Evolutionary conservation across 1,139 yeast species (phyloP).

Genomic region (Candida neerlandica): DNA sequence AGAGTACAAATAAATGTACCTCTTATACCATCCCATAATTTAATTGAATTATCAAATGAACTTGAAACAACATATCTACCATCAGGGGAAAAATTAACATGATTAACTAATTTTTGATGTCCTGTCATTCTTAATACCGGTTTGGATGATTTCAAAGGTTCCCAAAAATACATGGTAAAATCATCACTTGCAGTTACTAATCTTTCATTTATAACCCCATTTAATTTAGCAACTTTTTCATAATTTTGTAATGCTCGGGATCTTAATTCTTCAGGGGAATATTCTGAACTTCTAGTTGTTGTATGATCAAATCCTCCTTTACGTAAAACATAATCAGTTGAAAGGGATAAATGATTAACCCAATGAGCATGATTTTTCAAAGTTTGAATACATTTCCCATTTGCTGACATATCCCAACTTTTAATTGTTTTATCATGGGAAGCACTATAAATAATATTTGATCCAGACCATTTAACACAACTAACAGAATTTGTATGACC

Average conservation of each 20-base stretch:
- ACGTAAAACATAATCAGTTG: slow-evolving; percentile 86
- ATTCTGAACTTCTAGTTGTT: slow-evolving; percentile 21
- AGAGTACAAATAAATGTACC: slow-evolving; percentile 90
- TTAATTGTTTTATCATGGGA: slow-evolving; percentile 95
- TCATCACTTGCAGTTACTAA: slow-evolving; percentile 96
- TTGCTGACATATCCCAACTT: slow-evolving; percentile 81
- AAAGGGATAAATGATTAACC: slow-evolving; percentile 91
- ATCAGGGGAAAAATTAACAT: slow-evolving; percentile 94
- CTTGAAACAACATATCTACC: slow-evolving; percentile 90
- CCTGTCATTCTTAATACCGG: slow-evolving; percentile 96
- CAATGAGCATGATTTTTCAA: slow-evolving; percentile 94
- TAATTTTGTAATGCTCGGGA: slow-evolving; percentile 52
- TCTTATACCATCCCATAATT: slow-evolving; percentile 93
- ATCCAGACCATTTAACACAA: slow-evolving; percentile 96
- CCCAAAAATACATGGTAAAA: slow-evolving; percentile 98
- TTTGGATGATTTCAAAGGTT: slow-evolving; percentile 75
- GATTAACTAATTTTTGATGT: slow-evolving; percentile 94
- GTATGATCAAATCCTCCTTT: slow-evolving; percentile 52
- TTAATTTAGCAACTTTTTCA: slow-evolving; percentile 74
- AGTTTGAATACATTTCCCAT: slow-evolving; percentile 78
- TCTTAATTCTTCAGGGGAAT: slow-evolving; percentile 34
- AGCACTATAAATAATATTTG: slow-evolving; percentile 80
- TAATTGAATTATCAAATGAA: slow-evolving; percentile 92
- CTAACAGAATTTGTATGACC: slow-evolving; percentile 92
- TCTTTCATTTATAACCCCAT: slow-evolving; percentile 73